Conservation (phyloP, 2,329 filamentous ascomycete genomes). For the Lecanicillium sp. region DNA sequence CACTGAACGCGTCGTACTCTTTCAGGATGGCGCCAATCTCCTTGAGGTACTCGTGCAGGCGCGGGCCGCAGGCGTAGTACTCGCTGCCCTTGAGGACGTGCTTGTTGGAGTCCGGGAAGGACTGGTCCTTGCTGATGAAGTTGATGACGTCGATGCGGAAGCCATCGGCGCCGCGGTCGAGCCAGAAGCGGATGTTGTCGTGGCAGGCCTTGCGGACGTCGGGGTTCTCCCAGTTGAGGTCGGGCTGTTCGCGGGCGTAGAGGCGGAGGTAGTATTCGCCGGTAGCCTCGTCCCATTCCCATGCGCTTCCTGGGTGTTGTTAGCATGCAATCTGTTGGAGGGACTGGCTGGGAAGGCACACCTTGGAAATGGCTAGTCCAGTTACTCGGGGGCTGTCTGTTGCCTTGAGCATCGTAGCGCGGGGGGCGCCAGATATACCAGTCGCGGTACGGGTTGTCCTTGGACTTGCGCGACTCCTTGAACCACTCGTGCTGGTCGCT, state of each 20-base stretch:
- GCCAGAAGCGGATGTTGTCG: constrained; percentile 67
- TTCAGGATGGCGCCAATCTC: constrained; percentile 39
- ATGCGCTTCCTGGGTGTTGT: constrained; percentile 29
- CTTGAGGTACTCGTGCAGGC: constrained; percentile 40
- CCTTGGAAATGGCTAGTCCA: constrained; percentile 39
- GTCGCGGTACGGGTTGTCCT: constrained; percentile 48
- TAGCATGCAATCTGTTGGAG: background rate
- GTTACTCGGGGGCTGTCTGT: constrained; percentile 56
- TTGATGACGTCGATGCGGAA: constrained; percentile 66
- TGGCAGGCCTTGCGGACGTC: constrained; percentile 61
- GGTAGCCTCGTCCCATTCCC: constrained; percentile 44
- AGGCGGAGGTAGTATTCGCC: constrained; percentile 58
- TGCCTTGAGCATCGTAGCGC: constrained; percentile 49
- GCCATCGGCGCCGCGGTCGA: constrained; percentile 59
- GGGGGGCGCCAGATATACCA: constrained; percentile 64
- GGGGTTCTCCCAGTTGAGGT: constrained; percentile 71
- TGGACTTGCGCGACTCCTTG: constrained; percentile 46
- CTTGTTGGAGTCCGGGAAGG: constrained; percentile 44
- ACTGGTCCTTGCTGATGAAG: constrained; percentile 56
- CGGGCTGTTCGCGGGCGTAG: constrained; percentile 65
- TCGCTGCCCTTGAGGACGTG: constrained; percentile 30
- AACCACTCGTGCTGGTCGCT: constrained; percentile 53
- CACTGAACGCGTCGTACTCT: constrained; percentile 45
- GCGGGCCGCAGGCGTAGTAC: constrained; percentile 49
- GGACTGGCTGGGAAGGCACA: too few relatives aligned